Conservation (phyloP, 371 early-diverging fungal species). For the Haplosporangium sp. region DNA sequence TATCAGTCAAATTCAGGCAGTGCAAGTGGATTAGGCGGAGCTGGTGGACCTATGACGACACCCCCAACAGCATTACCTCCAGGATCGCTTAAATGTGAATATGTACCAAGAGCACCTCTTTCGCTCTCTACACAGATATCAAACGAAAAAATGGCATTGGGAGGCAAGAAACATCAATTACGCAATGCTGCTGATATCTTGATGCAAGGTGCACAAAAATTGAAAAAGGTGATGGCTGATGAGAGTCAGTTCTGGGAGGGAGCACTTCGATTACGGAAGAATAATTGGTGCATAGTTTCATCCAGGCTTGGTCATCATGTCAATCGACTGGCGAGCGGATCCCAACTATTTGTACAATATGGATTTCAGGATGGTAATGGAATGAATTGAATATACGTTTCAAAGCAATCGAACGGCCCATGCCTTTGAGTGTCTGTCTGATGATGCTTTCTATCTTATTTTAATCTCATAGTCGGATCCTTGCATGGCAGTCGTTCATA, state of each 20-base stretch:
- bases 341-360: conserved; percentile 64
- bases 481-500: conserved; percentile 55
- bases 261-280: conserved; percentile 70
- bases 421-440: too few species aligned
- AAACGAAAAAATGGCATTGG: conserved; percentile 71
- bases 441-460: background rate
- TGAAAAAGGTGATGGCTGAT: conserved; percentile 62
- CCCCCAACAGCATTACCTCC: conserved; percentile 56
- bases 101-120: conserved; percentile 63
- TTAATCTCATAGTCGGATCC: conserved; percentile 56
- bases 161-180: conserved; percentile 77
- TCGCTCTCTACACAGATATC: conserved; percentile 64
- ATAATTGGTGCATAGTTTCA: conserved; percentile 77
- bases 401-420: too few species aligned
- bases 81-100: conserved; percentile 67
- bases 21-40: conserved; percentile 15
- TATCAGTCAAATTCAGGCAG: conserved; percentile 56
- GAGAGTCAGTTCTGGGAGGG: conserved; percentile 79
- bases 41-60: conserved; percentile 13
- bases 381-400: background rate
- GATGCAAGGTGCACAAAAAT: conserved; percentile 62
- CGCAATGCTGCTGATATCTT: conserved; percentile 71
- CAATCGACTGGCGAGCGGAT: conserved; percentile 24
- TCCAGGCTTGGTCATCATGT: conserved; percentile 39
- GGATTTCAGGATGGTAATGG: conserved; percentile 69